Percentiles rank a stretch among this genome's conserved stretches.
Evolutionary conservation across 2,329 filamentous ascomycete genomes (phyloP).

Genomic region (Leptosphaerulina australis): DNA sequence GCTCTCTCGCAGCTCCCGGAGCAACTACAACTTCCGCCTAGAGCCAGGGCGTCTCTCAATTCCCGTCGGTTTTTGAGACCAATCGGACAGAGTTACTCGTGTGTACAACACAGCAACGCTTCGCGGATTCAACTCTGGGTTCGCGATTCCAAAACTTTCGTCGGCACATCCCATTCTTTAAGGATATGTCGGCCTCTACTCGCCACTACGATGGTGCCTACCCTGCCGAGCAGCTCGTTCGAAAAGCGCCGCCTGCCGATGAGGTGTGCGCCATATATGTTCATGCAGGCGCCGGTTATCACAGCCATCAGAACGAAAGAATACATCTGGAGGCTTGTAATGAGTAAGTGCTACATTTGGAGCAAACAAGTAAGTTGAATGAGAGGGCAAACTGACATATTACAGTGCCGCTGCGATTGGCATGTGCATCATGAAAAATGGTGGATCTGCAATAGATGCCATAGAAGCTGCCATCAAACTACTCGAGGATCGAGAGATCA

Average conservation of each 20-base stretch:
- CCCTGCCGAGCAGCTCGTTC: slow-evolving; percentile 28
- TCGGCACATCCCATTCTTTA: slow-evolving; percentile 32
- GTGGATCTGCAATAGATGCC: slow-evolving; percentile 82
- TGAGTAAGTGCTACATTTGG: slow-evolving; percentile 66
- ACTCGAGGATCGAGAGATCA: slow-evolving; percentile 93
- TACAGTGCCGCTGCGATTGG: slow-evolving; percentile 78
- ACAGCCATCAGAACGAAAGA: slow-evolving; percentile 83
- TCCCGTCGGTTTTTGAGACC: too few species aligned
- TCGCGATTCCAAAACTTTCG: slow-evolving; percentile 34
- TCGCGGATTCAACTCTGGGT: slow-evolving; percentile 4
- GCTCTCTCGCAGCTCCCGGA: background rate
- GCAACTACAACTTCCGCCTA: too few species aligned
- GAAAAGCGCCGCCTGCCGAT: slow-evolving; percentile 51
- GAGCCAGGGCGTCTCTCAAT: too few species aligned
- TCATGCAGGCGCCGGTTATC: slow-evolving; percentile 93
- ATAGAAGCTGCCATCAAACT: slow-evolving; percentile 87
- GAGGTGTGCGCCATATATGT: slow-evolving; percentile 83
- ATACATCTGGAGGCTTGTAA: slow-evolving; percentile 85
- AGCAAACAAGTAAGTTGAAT: background rate
- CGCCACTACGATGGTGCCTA: slow-evolving; percentile 33
- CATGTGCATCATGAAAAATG: slow-evolving; percentile 80
- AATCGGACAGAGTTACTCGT: background rate
- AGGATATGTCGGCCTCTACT: slow-evolving; percentile 35
- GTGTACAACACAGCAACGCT: background rate
- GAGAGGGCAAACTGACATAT: slow-evolving; percentile 16